phyloP scores from a whole-genome alignment of 1,284 basidiomycete species.

The Apiotrichum mycotoxinovorans region DNA sequence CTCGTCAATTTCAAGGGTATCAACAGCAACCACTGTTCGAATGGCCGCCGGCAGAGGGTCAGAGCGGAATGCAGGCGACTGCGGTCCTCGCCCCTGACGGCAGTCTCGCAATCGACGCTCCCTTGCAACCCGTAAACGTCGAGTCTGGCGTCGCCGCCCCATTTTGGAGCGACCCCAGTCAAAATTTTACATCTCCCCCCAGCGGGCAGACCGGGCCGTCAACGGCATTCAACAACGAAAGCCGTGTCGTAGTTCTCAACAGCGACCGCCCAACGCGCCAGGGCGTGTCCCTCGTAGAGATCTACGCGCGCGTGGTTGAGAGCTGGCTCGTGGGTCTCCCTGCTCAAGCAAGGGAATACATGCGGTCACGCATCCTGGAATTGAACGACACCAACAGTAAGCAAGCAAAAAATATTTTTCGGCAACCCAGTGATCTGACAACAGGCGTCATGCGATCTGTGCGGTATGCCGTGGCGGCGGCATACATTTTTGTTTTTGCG shows the following conservation, averaged over 20 bases:
- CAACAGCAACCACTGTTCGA: conserved; percentile 7
- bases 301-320: conserved; percentile 32
- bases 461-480: conserved; percentile 28
- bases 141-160: conserved; percentile 6
- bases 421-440: not conserved
- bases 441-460: conserved; percentile 28
- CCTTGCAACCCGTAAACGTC: conserved; percentile 3
- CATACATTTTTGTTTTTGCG: conserved; percentile 33
- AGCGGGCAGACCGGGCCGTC: not conserved
- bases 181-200: not conserved
- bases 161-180: conserved; percentile 21
- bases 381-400: conserved; percentile 28
- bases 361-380: conserved; percentile 24
- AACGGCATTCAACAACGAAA: conserved; percentile 2
- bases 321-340: conserved; percentile 34
- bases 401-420: not conserved
- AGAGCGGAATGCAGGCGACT: conserved; percentile 1
- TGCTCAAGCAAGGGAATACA: conserved; percentile 25
- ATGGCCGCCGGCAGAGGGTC: conserved; percentile 1
- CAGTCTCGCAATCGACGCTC: conserved; percentile 15
- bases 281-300: conserved; percentile 31
- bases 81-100: conserved; percentile 24
- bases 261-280: conserved; percentile 24
- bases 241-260: conserved; percentile 22
- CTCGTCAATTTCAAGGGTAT: not conserved